Percentiles rank a stretch among this genome's conserved stretches.
Evolutionary conservation across 257 asterid species (phyloP).

Genomic region (Solanum pimpinellifolium): DNA sequence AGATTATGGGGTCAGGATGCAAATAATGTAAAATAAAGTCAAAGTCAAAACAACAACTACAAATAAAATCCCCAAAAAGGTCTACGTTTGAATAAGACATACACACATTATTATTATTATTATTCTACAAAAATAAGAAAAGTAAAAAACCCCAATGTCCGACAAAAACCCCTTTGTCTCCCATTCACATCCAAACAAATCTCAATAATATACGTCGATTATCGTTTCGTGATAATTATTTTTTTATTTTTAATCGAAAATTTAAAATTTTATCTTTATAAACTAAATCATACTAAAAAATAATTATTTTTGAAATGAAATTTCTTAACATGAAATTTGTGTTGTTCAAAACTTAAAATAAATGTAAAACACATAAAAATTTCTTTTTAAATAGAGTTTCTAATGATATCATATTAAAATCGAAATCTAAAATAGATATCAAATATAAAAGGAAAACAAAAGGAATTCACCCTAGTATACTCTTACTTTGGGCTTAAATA

Average conservation of each 20-base stretch:
- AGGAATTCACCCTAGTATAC: not conserved
- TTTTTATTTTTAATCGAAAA: accelerated
- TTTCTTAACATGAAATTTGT: not conserved
- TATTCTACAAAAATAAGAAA: not conserved
- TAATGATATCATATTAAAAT: not conserved
- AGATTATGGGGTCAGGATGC: not conserved
- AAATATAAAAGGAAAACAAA: not conserved
- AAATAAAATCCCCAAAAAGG: not conserved
- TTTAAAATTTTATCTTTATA: not conserved
- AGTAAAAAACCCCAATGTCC: not conserved
- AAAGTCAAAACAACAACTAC: not conserved
- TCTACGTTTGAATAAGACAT: not conserved
- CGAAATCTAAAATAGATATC: not conserved
- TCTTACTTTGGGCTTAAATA: not conserved
- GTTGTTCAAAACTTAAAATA: not conserved
- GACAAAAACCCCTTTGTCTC: not conserved
- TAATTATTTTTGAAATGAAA: not conserved
- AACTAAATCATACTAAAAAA: too few relatives aligned
- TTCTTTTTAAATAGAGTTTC: too few relatives aligned
- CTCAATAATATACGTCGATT: not conserved
- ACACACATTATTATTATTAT: not conserved
- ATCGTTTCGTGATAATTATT: not conserved
- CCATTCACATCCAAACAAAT: not conserved
- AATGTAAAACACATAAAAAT: not conserved
- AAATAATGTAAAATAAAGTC: not conserved